Conservation (phyloP, 192 early-diverging fungal species). For the Chytriomyces sp. region DNA sequence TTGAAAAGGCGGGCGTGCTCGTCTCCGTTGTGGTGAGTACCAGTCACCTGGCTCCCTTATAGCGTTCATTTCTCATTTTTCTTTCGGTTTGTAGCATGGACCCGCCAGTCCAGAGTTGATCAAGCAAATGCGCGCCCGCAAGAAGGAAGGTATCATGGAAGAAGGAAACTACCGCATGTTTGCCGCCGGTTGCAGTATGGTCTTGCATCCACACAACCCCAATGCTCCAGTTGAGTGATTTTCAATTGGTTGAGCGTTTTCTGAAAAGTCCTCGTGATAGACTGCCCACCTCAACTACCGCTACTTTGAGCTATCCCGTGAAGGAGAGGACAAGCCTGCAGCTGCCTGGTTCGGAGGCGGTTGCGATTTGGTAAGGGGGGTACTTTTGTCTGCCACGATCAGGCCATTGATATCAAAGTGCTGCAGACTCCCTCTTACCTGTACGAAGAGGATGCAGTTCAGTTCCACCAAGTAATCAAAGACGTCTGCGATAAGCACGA, state of each 20-base stretch:
- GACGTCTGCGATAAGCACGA: conserved; percentile 91
- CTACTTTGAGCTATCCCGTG: conserved; percentile 86
- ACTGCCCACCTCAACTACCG: conserved; percentile 97
- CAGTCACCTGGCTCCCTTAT: not conserved
- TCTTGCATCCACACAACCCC: conserved; percentile 95
- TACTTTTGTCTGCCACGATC: not conserved
- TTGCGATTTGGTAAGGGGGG: conserved; percentile 72
- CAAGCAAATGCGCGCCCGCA: conserved; percentile 92
- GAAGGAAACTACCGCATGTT: conserved; percentile 59
- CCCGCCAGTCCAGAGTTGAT: conserved; percentile 71
- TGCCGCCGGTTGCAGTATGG: conserved; percentile 87
- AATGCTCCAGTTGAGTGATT: conserved; percentile 65
- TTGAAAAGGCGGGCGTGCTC: conserved; percentile 97
- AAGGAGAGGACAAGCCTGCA: conserved; percentile 64
- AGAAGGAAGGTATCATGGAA: conserved; percentile 55
- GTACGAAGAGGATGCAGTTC: conserved; percentile 85
- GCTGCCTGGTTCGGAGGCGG: conserved; percentile 97
- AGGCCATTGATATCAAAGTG: conserved; percentile 6
- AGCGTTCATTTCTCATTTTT: not conserved
- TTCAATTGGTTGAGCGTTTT: not conserved
- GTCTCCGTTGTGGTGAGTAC: conserved; percentile 72
- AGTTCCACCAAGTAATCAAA: conserved; percentile 93
- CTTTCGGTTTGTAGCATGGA: conserved; percentile 13
- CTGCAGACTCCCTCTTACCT: conserved; percentile 80
- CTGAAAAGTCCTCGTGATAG: not conserved